Conservation (phyloP, 2,329 filamentous ascomycete species). For the Hymenoscyphus linearis region DNA sequence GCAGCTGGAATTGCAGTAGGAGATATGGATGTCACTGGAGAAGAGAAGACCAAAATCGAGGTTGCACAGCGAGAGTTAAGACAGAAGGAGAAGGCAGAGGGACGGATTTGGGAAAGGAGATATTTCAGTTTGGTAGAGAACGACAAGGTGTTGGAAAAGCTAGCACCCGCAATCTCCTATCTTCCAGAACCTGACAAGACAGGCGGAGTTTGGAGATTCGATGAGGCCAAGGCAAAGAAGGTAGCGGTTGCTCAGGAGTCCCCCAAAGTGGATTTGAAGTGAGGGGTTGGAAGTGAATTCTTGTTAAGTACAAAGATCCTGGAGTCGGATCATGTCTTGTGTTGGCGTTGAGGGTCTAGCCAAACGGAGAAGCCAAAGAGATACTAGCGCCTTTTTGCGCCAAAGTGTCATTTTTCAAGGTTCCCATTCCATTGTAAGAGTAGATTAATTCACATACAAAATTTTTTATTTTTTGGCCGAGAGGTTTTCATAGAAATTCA, state of each 20-base stretch:
- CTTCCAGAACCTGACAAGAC: constrained; percentile 55
- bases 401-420: not conserved
- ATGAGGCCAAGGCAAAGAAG: constrained; percentile 36
- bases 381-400: not conserved
- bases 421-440: not conserved
- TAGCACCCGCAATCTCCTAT: constrained; percentile 39
- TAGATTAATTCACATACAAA: not conserved
- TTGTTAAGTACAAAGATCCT: not conserved
- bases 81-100: constrained; percentile 68
- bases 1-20: constrained; percentile 73
- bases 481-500: not conserved
- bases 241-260: not conserved
- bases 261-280: constrained; percentile 4
- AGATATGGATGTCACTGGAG: constrained; percentile 74
- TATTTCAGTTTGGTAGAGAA: constrained; percentile 65
- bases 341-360: not conserved
- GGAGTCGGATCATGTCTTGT: not conserved
- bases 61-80: constrained; percentile 77
- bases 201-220: constrained; percentile 66
- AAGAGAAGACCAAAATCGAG: constrained; percentile 85
- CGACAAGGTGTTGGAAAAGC: constrained; percentile 36
- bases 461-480: not conserved
- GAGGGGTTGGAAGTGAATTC: not conserved
- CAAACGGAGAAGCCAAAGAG: not conserved
- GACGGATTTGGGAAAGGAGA: constrained; percentile 70